These are phyloP conservation scores for Leishmania amazonensis DNA, from an alignment of 208 protist genomes.

Conservation along the genomic window DNA sequence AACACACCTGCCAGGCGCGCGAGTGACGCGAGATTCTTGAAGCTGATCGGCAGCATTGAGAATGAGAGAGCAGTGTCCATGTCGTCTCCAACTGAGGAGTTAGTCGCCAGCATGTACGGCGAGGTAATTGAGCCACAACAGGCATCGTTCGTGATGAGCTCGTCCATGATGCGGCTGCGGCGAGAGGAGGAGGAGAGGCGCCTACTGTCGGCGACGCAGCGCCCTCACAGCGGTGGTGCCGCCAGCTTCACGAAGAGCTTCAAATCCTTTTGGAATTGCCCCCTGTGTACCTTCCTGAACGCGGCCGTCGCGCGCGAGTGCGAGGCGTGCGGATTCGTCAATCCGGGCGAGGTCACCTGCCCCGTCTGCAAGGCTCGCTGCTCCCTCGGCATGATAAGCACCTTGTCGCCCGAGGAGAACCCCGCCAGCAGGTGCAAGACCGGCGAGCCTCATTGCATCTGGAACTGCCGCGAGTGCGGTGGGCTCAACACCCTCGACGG, in stretches of 20 bases:
- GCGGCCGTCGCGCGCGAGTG: slow-evolving; percentile 23
- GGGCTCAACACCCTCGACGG: slow-evolving; percentile 62
- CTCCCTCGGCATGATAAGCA: slow-evolving; percentile 17
- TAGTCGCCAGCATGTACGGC: slow-evolving; percentile 26
- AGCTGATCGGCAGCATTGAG: slow-evolving; percentile 45
- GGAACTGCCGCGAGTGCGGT: slow-evolving; percentile 60
- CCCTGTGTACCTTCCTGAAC: slow-evolving; percentile 66
- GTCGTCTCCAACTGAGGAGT: slow-evolving; percentile 18
- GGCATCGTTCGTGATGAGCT: slow-evolving; percentile 53
- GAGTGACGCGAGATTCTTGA: slow-evolving; percentile 43
- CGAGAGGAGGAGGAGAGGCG: slow-evolving; percentile 27
- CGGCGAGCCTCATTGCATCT: slow-evolving; percentile 59
- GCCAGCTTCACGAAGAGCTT: background rate
- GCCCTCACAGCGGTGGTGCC: background rate
- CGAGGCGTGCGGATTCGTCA: slow-evolving; percentile 44
- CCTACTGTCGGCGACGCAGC: slow-evolving; percentile 1
- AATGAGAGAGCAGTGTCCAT: slow-evolving; percentile 17
- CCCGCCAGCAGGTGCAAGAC: slow-evolving; percentile 33
- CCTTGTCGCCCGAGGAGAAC: background rate
- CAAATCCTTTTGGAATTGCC: slow-evolving; percentile 47
- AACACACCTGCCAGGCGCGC: slow-evolving; percentile 47
- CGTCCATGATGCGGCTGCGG: slow-evolving; percentile 35
- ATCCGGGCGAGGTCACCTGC: slow-evolving; percentile 40
- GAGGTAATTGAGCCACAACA: slow-evolving; percentile 39
- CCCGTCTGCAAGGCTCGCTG: slow-evolving; percentile 30